A percentile compares a stretch with the other conserved stretches of the same genome.
Conservation (phyloP, 352 stramenopile genomes). For the Globisporangium nodosum region DNA sequence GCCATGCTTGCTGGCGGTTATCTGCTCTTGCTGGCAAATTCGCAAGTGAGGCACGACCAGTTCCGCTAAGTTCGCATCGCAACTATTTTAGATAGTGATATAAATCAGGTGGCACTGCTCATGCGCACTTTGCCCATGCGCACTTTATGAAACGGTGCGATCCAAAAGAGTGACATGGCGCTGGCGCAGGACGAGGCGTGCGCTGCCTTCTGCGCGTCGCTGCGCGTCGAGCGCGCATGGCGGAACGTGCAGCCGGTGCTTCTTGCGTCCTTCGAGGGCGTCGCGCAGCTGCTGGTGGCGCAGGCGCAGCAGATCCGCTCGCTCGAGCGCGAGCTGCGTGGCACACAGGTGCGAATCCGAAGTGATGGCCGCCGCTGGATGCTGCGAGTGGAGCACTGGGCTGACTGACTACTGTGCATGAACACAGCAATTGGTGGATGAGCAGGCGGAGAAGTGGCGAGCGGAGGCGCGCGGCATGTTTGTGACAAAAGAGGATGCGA, state of each 20-base stretch:
- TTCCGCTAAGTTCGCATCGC: not conserved
- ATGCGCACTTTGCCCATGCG: not conserved
- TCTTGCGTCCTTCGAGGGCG: slow-evolving; percentile 26
- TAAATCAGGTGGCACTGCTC: too few relatives aligned
- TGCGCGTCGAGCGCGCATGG: slow-evolving; percentile 49
- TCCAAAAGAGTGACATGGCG: not conserved
- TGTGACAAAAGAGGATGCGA: not conserved
- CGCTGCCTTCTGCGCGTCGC: slow-evolving; percentile 13
- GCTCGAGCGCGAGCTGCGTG: slow-evolving; percentile 6
- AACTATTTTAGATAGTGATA: not conserved
- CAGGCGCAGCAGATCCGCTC: slow-evolving; percentile 26
- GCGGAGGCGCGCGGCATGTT: not conserved
- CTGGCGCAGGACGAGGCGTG: not conserved
- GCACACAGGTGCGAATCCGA: not conserved
- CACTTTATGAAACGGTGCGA: not conserved
- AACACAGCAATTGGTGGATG: not conserved
- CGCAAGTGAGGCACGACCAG: not conserved
- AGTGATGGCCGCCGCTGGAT: too few relatives aligned
- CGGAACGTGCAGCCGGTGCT: slow-evolving; percentile 58
- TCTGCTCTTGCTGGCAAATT: not conserved
- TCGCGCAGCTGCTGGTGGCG: slow-evolving; percentile 29
- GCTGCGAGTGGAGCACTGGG: too few relatives aligned
- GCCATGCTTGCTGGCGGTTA: slow-evolving; percentile 30
- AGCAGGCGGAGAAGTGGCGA: not conserved
- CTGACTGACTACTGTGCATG: too few relatives aligned